These are phyloP conservation scores for Excoecaria cochinchinensis DNA, from an alignment of 345 rosid species.

Conservation along the genomic window DNA sequence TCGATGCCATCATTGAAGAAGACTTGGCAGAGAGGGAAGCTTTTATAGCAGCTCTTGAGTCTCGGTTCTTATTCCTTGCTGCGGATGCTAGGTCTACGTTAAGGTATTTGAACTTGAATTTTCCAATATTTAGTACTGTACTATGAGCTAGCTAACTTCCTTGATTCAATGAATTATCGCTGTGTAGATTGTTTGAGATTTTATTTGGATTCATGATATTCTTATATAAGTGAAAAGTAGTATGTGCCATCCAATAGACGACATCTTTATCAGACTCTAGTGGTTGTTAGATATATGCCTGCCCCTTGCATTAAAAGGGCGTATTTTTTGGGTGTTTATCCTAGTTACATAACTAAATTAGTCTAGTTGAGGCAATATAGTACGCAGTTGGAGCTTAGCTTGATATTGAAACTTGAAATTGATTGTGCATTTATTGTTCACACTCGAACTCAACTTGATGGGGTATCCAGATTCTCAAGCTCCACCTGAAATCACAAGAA, in stretches of 20 bases:
- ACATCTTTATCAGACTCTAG: background rate
- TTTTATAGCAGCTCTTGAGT: conserved; percentile 68
- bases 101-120: conserved; percentile 43
- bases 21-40: conserved; percentile 65
- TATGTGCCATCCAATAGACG: background rate
- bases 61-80: conserved; percentile 83
- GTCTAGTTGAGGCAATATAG: background rate
- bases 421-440: background rate
- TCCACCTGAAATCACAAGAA: background rate
- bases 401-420: background rate
- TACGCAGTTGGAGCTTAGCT: background rate
- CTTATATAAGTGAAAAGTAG: background rate
- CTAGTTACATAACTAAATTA: background rate
- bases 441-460: background rate
- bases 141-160: background rate
- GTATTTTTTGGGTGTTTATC: too few species aligned
- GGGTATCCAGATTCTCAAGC: background rate
- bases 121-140: background rate
- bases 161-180: background rate
- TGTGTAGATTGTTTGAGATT: background rate
- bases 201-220: background rate
- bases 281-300: too few species aligned
- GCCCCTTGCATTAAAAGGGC: too few species aligned
- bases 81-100: conserved; percentile 90
- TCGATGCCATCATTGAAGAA: conserved; percentile 57